A percentile compares a stretch with the other conserved stretches of the same genome.
Conservation (phyloP, 2,329 filamentous ascomycete genomes). For the Acrodontium crateriforme region DNA sequence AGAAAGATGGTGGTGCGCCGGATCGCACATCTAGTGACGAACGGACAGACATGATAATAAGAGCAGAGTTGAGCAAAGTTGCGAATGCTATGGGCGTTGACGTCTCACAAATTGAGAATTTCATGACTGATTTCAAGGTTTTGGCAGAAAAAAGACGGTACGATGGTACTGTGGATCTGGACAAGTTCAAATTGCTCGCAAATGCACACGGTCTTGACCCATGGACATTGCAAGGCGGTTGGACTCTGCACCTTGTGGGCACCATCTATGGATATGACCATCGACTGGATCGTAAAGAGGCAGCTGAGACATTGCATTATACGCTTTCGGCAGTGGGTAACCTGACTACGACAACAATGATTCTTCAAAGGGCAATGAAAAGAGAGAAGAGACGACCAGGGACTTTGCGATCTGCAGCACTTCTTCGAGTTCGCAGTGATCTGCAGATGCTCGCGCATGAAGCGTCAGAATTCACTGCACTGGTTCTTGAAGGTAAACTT, state of each 20-base stretch:
- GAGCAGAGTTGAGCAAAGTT: no score
- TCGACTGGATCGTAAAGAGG: conserved; percentile 3
- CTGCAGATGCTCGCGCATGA: conserved; percentile 11
- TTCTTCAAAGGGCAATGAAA: conserved; percentile 12
- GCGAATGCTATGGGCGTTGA: no score
- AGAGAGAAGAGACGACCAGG: conserved; percentile 6
- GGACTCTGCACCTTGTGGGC: conserved; percentile 4
- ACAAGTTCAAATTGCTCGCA: conserved; percentile 2
- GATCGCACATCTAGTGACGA: no score
- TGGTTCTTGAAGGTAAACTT: conserved; percentile 19
- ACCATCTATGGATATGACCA: conserved; percentile 2
- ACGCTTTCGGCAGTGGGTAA: conserved; percentile 11
- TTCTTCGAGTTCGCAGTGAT: conserved; percentile 9
- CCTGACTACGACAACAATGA: conserved; percentile 12
- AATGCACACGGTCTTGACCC: conserved; percentile 1
- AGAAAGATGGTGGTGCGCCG: no score
- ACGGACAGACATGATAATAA: no score
- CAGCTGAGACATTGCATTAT: conserved; percentile 12
- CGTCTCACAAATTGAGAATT: no score
- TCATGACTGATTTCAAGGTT: conserved; percentile 3
- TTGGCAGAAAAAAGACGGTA: conserved; percentile 1
- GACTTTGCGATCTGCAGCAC: conserved; percentile 7
- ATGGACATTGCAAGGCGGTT: conserved; percentile 2
- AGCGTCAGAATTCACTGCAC: conserved; percentile 11
- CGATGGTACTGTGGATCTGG: conserved; percentile 1